phyloP scores from a whole-genome alignment of 2,329 filamentous ascomycete genomes.

The Colletotrichum camelliae region DNA sequence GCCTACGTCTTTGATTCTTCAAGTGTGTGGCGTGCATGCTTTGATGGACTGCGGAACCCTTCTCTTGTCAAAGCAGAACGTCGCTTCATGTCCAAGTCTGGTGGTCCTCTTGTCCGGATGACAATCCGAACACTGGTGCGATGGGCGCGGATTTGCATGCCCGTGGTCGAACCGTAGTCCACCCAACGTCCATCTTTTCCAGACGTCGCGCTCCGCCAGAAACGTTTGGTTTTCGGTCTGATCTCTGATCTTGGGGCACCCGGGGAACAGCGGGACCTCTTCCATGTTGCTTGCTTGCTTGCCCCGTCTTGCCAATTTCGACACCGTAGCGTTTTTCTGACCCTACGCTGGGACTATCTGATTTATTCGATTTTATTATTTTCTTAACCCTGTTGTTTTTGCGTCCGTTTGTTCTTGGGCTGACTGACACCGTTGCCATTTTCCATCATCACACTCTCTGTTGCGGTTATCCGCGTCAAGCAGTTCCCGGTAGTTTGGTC shows the following conservation, averaged over 20 bases:
- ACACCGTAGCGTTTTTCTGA: neutral
- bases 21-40: neutral
- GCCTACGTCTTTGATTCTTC: neutral
- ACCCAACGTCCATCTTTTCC: neutral
- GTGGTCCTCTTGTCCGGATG: constrained; percentile 7
- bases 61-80: constrained; percentile 11
- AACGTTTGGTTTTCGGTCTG: constrained; percentile 15
- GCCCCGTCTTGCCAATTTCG: neutral
- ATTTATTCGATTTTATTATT: neutral
- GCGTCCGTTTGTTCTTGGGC: neutral
- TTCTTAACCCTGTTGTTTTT: neutral
- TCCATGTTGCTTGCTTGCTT: neutral
- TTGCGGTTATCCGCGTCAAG: neutral
- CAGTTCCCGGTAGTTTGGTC: neutral
- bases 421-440: neutral
- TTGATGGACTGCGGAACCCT: constrained; percentile 10
- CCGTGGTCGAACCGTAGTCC: neutral
- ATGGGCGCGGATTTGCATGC: neutral
- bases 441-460: neutral
- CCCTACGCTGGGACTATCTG: neutral
- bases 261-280: constrained; percentile 14
- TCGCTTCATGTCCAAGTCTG: neutral
- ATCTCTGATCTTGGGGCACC: neutral
- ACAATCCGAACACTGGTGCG: constrained; percentile 15
- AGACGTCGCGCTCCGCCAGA: neutral